Percentiles rank a stretch among this genome's conserved stretches.
These are phyloP conservation scores for Globisporangium perplexum DNA, from an alignment of 352 stramenopile species.

Conservation along the genomic window DNA sequence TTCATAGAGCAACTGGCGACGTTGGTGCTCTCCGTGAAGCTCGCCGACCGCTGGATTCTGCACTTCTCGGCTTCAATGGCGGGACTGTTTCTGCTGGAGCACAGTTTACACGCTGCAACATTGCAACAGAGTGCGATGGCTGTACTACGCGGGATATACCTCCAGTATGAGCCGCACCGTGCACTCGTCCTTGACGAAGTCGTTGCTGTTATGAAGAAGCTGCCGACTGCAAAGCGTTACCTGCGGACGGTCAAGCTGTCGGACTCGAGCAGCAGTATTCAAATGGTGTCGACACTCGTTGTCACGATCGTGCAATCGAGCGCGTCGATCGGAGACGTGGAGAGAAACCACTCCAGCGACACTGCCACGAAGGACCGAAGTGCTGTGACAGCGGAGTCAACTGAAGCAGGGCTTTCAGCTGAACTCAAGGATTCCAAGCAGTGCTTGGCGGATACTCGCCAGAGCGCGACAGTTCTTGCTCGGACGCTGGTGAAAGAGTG, in stretches of 20 bases:
- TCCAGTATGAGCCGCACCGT: constrained; percentile 58
- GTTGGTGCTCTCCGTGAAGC: constrained; percentile 58
- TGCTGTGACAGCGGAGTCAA: constrained; percentile 16
- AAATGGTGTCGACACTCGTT: constrained; percentile 67
- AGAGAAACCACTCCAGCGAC: constrained; percentile 4
- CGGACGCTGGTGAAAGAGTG: constrained; percentile 55
- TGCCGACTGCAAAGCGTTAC: constrained; percentile 66
- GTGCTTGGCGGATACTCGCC: constrained; percentile 28
- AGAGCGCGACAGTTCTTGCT: constrained; percentile 41
- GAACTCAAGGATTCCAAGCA: constrained; percentile 11
- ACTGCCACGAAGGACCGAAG: constrained; percentile 8
- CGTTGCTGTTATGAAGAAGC: constrained; percentile 70
- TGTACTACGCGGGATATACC: constrained; percentile 60
- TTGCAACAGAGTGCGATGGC: constrained; percentile 59
- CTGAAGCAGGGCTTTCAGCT: constrained; percentile 12
- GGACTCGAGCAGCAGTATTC: constrained; percentile 40
- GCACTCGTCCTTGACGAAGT: constrained; percentile 60
- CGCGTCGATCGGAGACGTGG: constrained; percentile 14
- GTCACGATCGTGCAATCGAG: constrained; percentile 61
- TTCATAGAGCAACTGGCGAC: constrained; percentile 66
- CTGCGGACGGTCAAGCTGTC: constrained; percentile 64
- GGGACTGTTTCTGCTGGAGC: constrained; percentile 64
- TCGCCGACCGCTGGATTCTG: constrained; percentile 72
- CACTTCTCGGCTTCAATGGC: constrained; percentile 66
- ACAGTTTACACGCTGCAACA: constrained; percentile 43